phyloP scores from a whole-genome alignment of 352 stramenopile species.

The Discostella stelligera region DNA sequence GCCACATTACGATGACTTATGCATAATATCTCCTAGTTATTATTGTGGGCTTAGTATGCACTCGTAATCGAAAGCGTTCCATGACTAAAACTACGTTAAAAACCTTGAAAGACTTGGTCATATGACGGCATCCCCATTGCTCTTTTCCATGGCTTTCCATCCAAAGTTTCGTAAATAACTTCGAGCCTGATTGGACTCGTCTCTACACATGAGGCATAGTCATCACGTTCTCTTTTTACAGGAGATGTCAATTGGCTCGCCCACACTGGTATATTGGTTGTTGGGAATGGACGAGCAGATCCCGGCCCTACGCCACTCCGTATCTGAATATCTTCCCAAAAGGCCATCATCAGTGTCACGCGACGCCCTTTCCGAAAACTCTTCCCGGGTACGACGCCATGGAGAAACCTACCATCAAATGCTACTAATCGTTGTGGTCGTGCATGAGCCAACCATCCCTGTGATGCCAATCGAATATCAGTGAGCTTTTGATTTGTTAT shows the following conservation, averaged over 20 bases:
- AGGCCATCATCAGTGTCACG: constrained; percentile 83
- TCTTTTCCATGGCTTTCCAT: constrained; percentile 58
- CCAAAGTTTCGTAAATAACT: constrained; percentile 67
- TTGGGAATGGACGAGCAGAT: constrained; percentile 68
- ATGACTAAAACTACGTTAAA: neutral
- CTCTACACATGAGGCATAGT: constrained; percentile 24
- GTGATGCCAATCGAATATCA: constrained; percentile 43
- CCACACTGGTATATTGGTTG: constrained; percentile 16
- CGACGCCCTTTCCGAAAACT: constrained; percentile 46
- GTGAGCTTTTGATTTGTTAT: constrained; percentile 76
- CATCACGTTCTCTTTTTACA: constrained; percentile 1
- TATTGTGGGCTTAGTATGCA: constrained; percentile 24
- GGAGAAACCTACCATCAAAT: constrained; percentile 79
- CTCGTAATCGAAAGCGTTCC: neutral
- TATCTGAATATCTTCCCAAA: constrained; percentile 79
- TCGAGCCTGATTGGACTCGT: constrained; percentile 48
- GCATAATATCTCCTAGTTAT: constrained; percentile 12
- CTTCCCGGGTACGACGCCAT: constrained; percentile 81
- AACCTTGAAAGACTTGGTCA: constrained; percentile 81
- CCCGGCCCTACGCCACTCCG: constrained; percentile 48
- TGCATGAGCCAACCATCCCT: constrained; percentile 67
- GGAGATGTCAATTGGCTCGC: constrained; percentile 27
- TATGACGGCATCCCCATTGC: constrained; percentile 73
- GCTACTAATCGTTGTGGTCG: constrained; percentile 63
- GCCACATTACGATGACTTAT: neutral